Base-by-base conservation (phyloP, 495 filamentous ascomycete species). In the Elaphomyces granulatus region DNA sequence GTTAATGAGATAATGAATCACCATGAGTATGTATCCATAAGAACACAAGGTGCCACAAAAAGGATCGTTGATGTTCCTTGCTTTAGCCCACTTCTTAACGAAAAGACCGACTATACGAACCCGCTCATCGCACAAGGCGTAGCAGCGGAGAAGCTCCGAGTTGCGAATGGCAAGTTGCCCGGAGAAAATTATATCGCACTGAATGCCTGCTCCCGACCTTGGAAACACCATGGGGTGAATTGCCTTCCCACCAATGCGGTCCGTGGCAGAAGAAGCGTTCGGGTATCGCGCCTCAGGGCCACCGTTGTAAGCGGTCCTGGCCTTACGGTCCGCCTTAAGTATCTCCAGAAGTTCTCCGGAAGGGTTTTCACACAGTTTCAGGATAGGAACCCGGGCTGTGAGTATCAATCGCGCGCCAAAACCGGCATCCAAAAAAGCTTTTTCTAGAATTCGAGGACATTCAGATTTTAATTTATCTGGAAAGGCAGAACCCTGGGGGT, bases 21-120 rank as follows among this genome's bases (percentile, higher is more conserved):
- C 77, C 81, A 92, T 87, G 4, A 92, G 64, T n/a, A 85, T 81
- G 56, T 86, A 92, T 34, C 84, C 84, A 53, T 92, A 92, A 39
- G 79, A 83, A 48, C 78, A 83, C 23, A 92, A 66, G 0, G 82
- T 87, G 37, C 84, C 84, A 31, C 74, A 72, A 51, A 85, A 90
- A n/a, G 80, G 72, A 38, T 68, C 72, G 57, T 90, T 90, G 58
- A 92, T 88, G 41, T 71, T 75, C 32, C 84, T 73, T 21, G 67
- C 66, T 55, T 83, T 87, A 28, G 84, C 80, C 85, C 85, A 92
- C 43, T 67, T 58, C 56, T 92, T 92, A 55, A 92, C 67, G 52
- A 88, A 87, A 4, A 87, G 64, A 10, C 87, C 73, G 63, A 87
- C 67, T n/a, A 72, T 68, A 14, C 70, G 67, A 4, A 92, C 80